These are phyloP conservation scores for Colletotrichum cordylinicola DNA, from an alignment of 2,329 filamentous ascomycete genomes.

Conservation along the genomic window DNA sequence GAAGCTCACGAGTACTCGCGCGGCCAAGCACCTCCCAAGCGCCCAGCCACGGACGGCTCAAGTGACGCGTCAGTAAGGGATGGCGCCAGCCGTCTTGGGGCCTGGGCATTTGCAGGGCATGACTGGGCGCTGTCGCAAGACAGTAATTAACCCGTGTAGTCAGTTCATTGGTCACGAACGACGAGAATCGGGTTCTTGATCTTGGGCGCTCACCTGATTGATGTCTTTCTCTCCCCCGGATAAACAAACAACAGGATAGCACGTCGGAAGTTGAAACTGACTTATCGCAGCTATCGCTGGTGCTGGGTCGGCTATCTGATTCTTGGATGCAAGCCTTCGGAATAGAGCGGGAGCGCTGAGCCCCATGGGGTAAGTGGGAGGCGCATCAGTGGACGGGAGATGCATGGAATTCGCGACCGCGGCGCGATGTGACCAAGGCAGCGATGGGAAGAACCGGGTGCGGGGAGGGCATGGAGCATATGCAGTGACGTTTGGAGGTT, in stretches of 20 bases:
- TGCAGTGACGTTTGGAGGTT: slow-evolving; percentile 1
- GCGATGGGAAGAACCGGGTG: slow-evolving; percentile 11
- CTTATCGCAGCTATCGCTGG: slow-evolving; percentile 1
- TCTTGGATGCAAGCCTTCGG: neutral
- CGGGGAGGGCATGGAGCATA: neutral
- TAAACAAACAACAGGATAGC: neutral
- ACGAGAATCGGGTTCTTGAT: neutral
- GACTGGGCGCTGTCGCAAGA: neutral
- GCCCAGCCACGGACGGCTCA: neutral
- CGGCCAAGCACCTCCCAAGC: neutral
- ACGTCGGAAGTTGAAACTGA: slow-evolving; percentile 2
- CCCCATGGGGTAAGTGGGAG: slow-evolving; percentile 19
- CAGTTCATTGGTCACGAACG: neutral
- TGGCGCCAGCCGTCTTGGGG: neutral
- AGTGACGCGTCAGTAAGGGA: slow-evolving; percentile 5
- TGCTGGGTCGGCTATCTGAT: slow-evolving; percentile 7
- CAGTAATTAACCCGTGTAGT: neutral
- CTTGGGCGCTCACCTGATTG: neutral
- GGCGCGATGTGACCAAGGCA: neutral
- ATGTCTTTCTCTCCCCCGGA: neutral
- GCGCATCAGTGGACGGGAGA: slow-evolving; percentile 4
- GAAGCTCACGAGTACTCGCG: neutral
- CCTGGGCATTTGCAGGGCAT: neutral
- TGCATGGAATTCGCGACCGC: neutral
- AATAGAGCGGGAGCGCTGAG: slow-evolving; percentile 17